A percentile compares a stretch with the other conserved stretches of the same genome.
Conservation (phyloP, 176 grass and related monocot species). For the Stipa capillata region DNA sequence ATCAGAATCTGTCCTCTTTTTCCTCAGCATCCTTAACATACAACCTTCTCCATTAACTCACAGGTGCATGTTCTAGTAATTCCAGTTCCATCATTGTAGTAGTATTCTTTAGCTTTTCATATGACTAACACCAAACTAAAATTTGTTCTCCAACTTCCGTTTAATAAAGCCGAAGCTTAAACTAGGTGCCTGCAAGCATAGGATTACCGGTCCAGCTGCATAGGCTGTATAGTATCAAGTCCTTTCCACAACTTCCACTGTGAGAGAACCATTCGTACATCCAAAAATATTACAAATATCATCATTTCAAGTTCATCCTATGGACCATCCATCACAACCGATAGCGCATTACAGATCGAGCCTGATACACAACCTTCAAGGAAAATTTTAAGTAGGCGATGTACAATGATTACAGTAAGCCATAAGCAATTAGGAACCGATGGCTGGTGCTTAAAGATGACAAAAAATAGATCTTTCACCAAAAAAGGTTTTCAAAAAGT, state of each 20-base stretch:
- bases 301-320: constrained; percentile 16
- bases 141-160: constrained; percentile 15
- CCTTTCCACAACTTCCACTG: constrained; percentile 18
- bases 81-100: neutral
- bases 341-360: neutral
- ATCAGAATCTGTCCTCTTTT: neutral
- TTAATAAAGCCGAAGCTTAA: constrained; percentile 29
- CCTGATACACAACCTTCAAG: neutral
- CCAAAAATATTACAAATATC: constrained; percentile 11
- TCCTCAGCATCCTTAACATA: neutral
- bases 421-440: too few species aligned
- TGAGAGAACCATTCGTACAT: constrained; percentile 28
- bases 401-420: constrained; percentile 40
- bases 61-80: neutral
- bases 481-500: constrained; percentile 1
- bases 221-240: constrained; percentile 7
- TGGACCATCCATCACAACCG: constrained; percentile 12
- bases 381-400: constrained; percentile 5
- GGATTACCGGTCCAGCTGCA: constrained; percentile 22
- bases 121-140: constrained; percentile 21
- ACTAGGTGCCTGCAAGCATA: constrained; percentile 19
- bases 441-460: constrained; percentile 41
- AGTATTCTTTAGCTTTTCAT: constrained; percentile 8
- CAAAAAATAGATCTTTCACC: constrained; percentile 18
- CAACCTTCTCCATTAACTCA: neutral